These are phyloP conservation scores for Zymoseptoria crescenta DNA, from an alignment of 2,329 filamentous ascomycete species.

Conservation along the genomic window DNA sequence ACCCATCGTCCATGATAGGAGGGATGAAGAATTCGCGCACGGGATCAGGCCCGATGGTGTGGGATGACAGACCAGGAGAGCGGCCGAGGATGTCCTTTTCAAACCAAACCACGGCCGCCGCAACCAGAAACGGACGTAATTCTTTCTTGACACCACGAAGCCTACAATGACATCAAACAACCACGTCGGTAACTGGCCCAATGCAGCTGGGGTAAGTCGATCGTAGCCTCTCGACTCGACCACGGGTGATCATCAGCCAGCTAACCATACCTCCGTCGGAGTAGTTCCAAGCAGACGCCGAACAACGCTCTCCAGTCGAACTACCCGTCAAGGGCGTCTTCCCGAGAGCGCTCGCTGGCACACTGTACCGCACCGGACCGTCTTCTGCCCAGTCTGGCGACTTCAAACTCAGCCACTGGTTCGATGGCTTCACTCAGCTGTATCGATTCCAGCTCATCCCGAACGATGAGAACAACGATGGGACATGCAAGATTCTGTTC, in stretches of 20 bases:
- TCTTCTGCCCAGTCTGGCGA: slow-evolving; percentile 49
- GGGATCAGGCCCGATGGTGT: background rate
- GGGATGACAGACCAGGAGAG: background rate
- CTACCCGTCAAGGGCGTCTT: slow-evolving; percentile 59
- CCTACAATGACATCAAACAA: background rate
- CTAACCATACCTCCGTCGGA: background rate
- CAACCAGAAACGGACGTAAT: background rate
- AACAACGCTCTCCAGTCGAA: slow-evolving; percentile 34
- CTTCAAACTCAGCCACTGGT: slow-evolving; percentile 65
- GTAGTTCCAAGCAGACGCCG: slow-evolving; percentile 6
- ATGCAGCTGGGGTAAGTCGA: slow-evolving; percentile 2
- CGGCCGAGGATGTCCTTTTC: background rate
- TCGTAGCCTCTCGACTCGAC: background rate
- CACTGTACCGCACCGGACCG: slow-evolving; percentile 67
- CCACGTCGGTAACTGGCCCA: background rate
- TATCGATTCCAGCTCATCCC: slow-evolving; percentile 64
- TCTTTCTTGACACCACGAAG: background rate
- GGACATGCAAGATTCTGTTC: slow-evolving; percentile 51
- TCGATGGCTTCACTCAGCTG: slow-evolving; percentile 64
- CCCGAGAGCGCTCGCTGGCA: slow-evolving; percentile 62
- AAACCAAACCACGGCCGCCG: background rate
- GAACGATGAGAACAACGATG: slow-evolving; percentile 17
- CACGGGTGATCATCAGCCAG: background rate
- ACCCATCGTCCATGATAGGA: background rate
- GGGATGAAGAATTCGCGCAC: background rate